These are phyloP conservation scores for Borealophlyctis nickersoniae DNA, from an alignment of 192 early-diverging fungal genomes.

Conservation along the genomic window DNA sequence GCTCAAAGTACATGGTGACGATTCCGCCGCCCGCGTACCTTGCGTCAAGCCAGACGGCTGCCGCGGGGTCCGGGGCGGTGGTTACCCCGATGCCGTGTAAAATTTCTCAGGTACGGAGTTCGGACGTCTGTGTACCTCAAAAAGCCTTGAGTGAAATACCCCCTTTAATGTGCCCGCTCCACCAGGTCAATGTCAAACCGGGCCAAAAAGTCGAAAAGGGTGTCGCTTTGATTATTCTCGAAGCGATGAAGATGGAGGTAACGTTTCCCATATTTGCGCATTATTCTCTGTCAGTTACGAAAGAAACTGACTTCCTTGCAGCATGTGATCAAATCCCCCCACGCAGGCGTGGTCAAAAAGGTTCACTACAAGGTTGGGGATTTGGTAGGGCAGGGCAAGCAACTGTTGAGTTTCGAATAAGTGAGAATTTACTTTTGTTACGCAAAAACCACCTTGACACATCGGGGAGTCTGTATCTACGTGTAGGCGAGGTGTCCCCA, in stretches of 20 bases:
- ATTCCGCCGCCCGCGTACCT: constrained; percentile 16
- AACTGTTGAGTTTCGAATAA: constrained; percentile 64
- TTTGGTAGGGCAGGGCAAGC: constrained; percentile 82
- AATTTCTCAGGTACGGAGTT: constrained; percentile 64
- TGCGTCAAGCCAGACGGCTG: constrained; percentile 2
- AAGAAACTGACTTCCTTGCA: constrained; percentile 11
- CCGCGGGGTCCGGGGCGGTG: constrained; percentile 54
- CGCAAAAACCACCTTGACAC: too few species aligned
- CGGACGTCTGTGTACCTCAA: not conserved
- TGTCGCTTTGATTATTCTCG: constrained; percentile 76
- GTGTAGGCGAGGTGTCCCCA: too few species aligned
- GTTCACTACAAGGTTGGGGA: constrained; percentile 84
- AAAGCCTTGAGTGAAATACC: too few species aligned
- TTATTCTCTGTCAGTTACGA: not conserved
- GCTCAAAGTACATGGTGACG: constrained; percentile 19
- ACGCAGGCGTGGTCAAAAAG: constrained; percentile 65
- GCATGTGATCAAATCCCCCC: constrained; percentile 83
- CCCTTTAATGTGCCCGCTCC: too few species aligned
- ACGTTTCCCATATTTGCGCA: not conserved
- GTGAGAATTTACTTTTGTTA: too few species aligned
- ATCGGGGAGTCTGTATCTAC: too few species aligned
- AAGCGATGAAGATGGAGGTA: constrained; percentile 99
- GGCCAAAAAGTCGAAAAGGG: constrained; percentile 82
- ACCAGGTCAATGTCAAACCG: constrained; percentile 58
- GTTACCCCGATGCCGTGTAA: constrained; percentile 97